phyloP scores from a whole-genome alignment of 1,139 yeast genomes.

The Hansenula anomala region DNA sequence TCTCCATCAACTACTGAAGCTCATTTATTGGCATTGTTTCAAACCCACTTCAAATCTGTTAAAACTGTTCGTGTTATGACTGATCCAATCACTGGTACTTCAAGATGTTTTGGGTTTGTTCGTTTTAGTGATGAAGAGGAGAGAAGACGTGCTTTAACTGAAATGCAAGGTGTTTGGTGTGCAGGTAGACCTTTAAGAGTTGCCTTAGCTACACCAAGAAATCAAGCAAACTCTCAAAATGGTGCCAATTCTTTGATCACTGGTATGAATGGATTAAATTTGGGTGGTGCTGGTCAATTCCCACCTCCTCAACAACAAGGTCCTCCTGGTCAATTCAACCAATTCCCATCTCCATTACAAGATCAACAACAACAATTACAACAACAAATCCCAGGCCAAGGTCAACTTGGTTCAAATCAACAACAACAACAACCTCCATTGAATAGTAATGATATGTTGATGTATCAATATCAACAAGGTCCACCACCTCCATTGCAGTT shows the following conservation, averaged over 20 bases:
- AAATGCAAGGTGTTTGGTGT: slow-evolving; percentile 72
- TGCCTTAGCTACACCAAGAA: slow-evolving; percentile 62
- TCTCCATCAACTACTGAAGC: slow-evolving; percentile 73
- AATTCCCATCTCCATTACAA: slow-evolving; percentile 5
- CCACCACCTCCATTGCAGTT: slow-evolving; percentile 16
- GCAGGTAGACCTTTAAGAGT: slow-evolving; percentile 74
- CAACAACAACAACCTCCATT: slow-evolving; percentile 3
- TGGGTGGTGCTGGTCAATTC: not conserved
- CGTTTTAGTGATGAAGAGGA: slow-evolving; percentile 61
- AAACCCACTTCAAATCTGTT: slow-evolving; percentile 56
- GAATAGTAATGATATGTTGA: slow-evolving; percentile 10
- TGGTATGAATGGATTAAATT: not conserved
- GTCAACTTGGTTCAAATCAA: not conserved
- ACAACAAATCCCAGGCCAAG: not conserved
- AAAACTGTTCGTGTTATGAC: slow-evolving; percentile 69
- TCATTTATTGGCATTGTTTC: slow-evolving; percentile 61
- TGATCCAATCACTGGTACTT: slow-evolving; percentile 68
- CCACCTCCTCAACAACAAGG: slow-evolving; percentile 5
- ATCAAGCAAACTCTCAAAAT: slow-evolving; percentile 8
- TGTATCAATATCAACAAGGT: slow-evolving; percentile 18
- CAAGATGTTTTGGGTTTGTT: slow-evolving; percentile 75
- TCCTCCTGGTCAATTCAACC: not conserved
- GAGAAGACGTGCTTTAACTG: slow-evolving; percentile 57
- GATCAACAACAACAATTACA: slow-evolving; percentile 7
- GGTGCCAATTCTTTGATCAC: slow-evolving; percentile 7